phyloP scores from a whole-genome alignment of 345 rosid genomes.

The thale cress (Arabidopsis thaliana) region TAIR10.1 NC_003070.9:6839001-6839500 shows the following conservation, averaged over 20 bases:
- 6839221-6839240: constrained; percentile 30
- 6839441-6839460: constrained; percentile 94
- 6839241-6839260: constrained; percentile 46
- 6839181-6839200: constrained; percentile 45
- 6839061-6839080: constrained; percentile 6
- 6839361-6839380: constrained; percentile 99
- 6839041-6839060: constrained; percentile 22
- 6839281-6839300: constrained; percentile 47
- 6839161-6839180: neutral
- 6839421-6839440: constrained; percentile 86
- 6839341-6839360: constrained; percentile 91
- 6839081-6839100: constrained; percentile 15
- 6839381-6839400: constrained; percentile 88
- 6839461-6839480: constrained; percentile 98
- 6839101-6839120: neutral
- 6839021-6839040: constrained; percentile 28
- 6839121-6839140: neutral
- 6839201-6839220: constrained; percentile 41
- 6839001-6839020: constrained; percentile 9
- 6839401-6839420: constrained; percentile 99
- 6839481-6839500: constrained; percentile 70
- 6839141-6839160: neutral
- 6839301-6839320: constrained; percentile 47
- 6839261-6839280: constrained; percentile 28
- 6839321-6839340: constrained; percentile 60